A percentile compares a stretch with the other conserved stretches of the same genome.
Conservation (phyloP, 768 basidiomycete genomes). For the Phallus indusiatus region DNA sequence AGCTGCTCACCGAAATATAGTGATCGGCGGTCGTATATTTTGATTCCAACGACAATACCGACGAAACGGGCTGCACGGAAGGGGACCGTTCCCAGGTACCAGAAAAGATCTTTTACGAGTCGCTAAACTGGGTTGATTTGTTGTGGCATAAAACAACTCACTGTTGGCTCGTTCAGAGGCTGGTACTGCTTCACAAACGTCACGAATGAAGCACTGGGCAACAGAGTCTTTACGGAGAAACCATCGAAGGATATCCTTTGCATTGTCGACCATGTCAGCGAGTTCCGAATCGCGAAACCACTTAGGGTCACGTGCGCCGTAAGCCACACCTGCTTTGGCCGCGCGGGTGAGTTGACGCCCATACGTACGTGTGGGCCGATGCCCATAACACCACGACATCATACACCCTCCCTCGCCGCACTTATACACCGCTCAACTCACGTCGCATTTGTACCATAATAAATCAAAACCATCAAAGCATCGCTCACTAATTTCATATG, state of each 20-base stretch:
- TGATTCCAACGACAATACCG: conserved; percentile 56
- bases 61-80: conserved; percentile 54
- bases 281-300: neutral
- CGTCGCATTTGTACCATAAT: neutral
- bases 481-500: conserved; percentile 26
- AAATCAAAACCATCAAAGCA: neutral
- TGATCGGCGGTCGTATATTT: conserved; percentile 47
- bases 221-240: conserved; percentile 45
- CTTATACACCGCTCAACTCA: no score
- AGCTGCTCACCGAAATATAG: conserved; percentile 46
- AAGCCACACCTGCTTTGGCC: no score
- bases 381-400: no score
- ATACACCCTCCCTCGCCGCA: no score
- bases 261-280: neutral
- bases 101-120: conserved; percentile 5
- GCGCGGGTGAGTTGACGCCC: neutral
- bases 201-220: conserved; percentile 45
- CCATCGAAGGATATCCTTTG: conserved; percentile 35
- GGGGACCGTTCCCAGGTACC: conserved; percentile 49
- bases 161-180: conserved; percentile 21
- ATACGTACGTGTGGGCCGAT: neutral
- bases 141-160: neutral
- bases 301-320: no score
- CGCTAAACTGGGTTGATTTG: neutral
- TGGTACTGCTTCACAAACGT: conserved; percentile 39